A percentile compares a stretch with the other conserved stretches of the same genome.
phyloP scores from a whole-genome alignment of 2,329 filamentous ascomycete genomes.

The Diaporthe vaccinii region DNA sequence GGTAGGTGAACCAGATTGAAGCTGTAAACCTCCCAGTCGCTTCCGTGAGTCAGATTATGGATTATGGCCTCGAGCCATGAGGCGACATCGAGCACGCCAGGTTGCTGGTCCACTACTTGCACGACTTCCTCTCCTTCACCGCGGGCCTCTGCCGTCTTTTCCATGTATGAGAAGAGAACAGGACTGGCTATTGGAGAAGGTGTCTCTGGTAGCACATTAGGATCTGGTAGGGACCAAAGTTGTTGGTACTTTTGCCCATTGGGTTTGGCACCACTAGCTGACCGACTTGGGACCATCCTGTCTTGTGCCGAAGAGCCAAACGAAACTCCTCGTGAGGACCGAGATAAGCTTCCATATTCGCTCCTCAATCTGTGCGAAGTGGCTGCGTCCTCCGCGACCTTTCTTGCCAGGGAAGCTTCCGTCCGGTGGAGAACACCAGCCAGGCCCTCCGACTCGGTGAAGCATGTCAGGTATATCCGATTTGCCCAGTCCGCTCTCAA shows the following conservation, averaged over 20 bases:
- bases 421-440: constrained; percentile 80
- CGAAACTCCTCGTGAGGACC: constrained; percentile 65
- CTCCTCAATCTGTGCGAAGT: constrained; percentile 60
- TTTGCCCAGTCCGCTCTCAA: constrained; percentile 86
- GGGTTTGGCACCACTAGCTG: constrained; percentile 56
- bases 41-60: constrained; percentile 78
- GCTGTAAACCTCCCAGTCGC: constrained; percentile 93
- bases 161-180: constrained; percentile 61
- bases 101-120: constrained; percentile 45
- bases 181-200: constrained; percentile 63
- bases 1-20: constrained; percentile 89
- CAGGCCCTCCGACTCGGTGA: constrained; percentile 79
- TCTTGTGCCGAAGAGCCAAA: constrained; percentile 61
- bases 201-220: constrained; percentile 65
- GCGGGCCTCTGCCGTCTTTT: constrained; percentile 32
- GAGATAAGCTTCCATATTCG: constrained; percentile 57
- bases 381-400: constrained; percentile 65
- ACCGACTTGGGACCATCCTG: constrained; percentile 56
- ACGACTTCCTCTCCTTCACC: constrained; percentile 41
- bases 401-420: constrained; percentile 64
- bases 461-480: constrained; percentile 78
- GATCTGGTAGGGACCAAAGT: constrained; percentile 71
- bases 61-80: constrained; percentile 84
- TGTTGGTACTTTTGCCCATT: constrained; percentile 58
- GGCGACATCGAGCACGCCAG: constrained; percentile 69